Base-by-base conservation (phyloP, 1,284 basidiomycete genomes). In the Ceratobasidium sp. region DNA sequence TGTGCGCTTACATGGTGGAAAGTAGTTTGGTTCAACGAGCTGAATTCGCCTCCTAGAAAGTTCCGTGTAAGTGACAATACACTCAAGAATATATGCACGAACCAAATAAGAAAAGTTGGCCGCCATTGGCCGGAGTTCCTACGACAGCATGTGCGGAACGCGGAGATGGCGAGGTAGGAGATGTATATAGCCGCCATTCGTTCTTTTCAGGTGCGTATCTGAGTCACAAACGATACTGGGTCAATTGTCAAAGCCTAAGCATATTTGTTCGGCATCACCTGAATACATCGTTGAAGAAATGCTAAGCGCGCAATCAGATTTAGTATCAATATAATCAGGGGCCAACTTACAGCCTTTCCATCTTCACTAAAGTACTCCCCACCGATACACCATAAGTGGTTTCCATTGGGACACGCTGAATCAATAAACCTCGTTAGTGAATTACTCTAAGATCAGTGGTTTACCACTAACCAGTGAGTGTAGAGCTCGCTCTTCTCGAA, bases 361-460 rank as follows among this genome's bases (percentile, higher is more conserved):
- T 96, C 94, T 63, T 95, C 93, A 75, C 89, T 89, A 80, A 94
- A 96, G 81, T 90, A 95, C 81, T 96, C 94, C 5, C 94, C 92
- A 0, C 92, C 91, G 50, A 95, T 90, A 77, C 88, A 91, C 92
- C 93, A 95, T 0, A 95, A 83, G 81, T 94, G 87, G 77, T 91
- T 92, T 54, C 92, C 92, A 75, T 86, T 89, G 0, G 93, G 93
- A 81, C 92, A 95, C 0, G 93, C 84, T 0, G 41, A 19, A 19
- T 9, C n/a, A 15, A 15, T 33, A 29, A 4, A 24, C 24, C 9
- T 27, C 6, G 36, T 41, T 11, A 41, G 36, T 17, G 41, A 36
- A 19, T 33, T 2, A 60, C 22, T n/a, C n/a, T 33, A 60, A 17
- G 2, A 60, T 36, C 57, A 60, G 57, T 11, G 7, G 8, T n/a